phyloP scores from a whole-genome alignment of 495 filamentous ascomycete species.

The Evernia prunastri region DNA sequence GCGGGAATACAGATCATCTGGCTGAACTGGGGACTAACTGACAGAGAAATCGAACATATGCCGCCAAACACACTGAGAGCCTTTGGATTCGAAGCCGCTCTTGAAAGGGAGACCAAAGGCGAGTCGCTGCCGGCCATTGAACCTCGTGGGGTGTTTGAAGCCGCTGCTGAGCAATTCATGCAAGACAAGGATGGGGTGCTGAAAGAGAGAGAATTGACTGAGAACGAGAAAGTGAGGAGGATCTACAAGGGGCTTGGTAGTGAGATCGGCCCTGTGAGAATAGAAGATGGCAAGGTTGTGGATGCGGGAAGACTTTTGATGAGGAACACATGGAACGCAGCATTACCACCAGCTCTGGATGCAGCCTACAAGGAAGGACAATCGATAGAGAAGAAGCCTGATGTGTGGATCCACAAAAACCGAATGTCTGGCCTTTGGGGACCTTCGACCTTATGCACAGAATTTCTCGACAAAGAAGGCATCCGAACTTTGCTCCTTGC shows the following conservation, averaged over 20 bases:
- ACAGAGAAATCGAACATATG: slow-evolving; percentile 44
- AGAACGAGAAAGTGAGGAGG: slow-evolving; percentile 25
- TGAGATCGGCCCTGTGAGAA: slow-evolving; percentile 34
- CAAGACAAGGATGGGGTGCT: slow-evolving; percentile 23
- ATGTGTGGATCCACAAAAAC: slow-evolving; percentile 52
- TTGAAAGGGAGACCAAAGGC: slow-evolving; percentile 20
- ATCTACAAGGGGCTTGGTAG: slow-evolving; percentile 42
- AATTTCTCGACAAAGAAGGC: slow-evolving; percentile 36
- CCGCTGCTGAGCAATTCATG: slow-evolving; percentile 16
- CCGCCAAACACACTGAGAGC: slow-evolving; percentile 43
- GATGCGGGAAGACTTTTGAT: slow-evolving; percentile 46
- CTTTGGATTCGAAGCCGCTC: slow-evolving; percentile 38
- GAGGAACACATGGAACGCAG: slow-evolving; percentile 49
- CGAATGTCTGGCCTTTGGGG: slow-evolving; percentile 52
- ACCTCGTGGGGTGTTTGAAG: slow-evolving; percentile 26
- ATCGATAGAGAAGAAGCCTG: slow-evolving; percentile 28
- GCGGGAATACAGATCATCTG: slow-evolving; percentile 48
- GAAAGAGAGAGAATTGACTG: slow-evolving; percentile 17
- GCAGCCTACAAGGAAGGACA: slow-evolving; percentile 30
- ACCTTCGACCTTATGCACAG: slow-evolving; percentile 27
- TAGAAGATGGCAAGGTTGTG: slow-evolving; percentile 35
- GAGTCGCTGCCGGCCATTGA: slow-evolving; percentile 23
- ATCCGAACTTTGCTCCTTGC: slow-evolving; percentile 48
- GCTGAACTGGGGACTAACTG: slow-evolving; percentile 56
- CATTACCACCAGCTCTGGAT: slow-evolving; percentile 42